A percentile compares a stretch with the other conserved stretches of the same genome.
phyloP scores from a whole-genome alignment of 164 flowering plant genomes.

The Cinnamomum micranthum region DNA sequence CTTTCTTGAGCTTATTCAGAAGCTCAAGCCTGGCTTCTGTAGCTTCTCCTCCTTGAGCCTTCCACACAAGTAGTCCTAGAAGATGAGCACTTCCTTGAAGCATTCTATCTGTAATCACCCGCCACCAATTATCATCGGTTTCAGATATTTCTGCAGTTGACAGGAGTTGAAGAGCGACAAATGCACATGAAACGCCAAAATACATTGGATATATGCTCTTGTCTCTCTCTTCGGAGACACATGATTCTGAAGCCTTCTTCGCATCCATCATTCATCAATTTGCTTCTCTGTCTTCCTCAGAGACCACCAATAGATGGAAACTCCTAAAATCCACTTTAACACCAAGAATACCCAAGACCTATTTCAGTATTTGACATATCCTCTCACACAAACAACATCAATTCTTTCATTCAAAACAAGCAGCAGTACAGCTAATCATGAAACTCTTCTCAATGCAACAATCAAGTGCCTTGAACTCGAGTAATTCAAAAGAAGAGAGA shows the following conservation, averaged over 20 bases:
- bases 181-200: conserved; percentile 85
- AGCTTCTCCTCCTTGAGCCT: conserved; percentile 39
- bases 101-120: conserved; percentile 44
- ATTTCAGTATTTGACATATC: neutral
- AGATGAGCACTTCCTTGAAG: conserved; percentile 71
- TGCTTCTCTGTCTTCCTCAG: conserved; percentile 5
- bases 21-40: conserved; percentile 30
- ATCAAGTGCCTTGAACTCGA: neutral
- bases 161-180: conserved; percentile 54
- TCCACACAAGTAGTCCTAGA: conserved; percentile 78
- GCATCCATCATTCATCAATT: conserved; percentile 46
- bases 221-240: conserved; percentile 29
- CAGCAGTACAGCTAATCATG: neutral
- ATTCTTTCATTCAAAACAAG: neutral
- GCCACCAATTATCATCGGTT: conserved; percentile 33
- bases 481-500: conserved; percentile 10
- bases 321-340: conserved; percentile 3
- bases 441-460: neutral
- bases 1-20: conserved; percentile 44
- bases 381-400: neutral
- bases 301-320: neutral
- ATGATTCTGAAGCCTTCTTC: conserved; percentile 28
- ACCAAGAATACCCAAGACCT: neutral
- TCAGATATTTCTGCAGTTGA: conserved; percentile 22
- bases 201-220: conserved; percentile 61